Evolutionary conservation across 306 rosid genomes (phyloP), one percentile per base, ranked within the genome.

Genomic region (Castanea crenata): DNA sequence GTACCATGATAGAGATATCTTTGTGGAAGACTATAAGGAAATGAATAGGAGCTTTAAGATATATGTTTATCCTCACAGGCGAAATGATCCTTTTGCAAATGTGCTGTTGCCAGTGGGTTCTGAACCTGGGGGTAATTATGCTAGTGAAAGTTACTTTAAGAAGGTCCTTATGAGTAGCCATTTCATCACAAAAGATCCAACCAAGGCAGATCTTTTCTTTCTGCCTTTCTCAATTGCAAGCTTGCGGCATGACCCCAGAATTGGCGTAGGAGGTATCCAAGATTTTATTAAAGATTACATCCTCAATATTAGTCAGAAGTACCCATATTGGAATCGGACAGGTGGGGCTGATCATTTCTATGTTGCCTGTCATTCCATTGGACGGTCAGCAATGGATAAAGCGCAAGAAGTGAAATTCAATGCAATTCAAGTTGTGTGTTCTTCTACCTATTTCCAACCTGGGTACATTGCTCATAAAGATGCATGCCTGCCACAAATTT

Each of bases 81-180:
- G 70, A 74, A 77, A 81, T 31, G 91, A 92, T 65, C 89, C 96
- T 59, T 90, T 90, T 85, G 94, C 92, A 62, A 91, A 91, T 4
- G 94, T 85, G 76, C 87, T 94, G 38, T 73, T 92, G 83, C 91
- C 94, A 12, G 88, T 83, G 73, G 80, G 85, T 69, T 75, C 51
- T 35, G 90, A 90, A 78, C 97, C 98, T 1, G 70, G 83, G n/a
- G 94, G 98, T 58, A 92, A 94, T 63, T 94, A 94, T 75, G 97
- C 98, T 27, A 94, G 98, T 74, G 98, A 94, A 78, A 88, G 97
- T 83, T 94, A 88, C 91, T 92, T 92, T 80, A 94, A 94, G 76
- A 89, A 79, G 64, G 84, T 74, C 69, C 92, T 94, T 10, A 64
- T 82, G 81, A 85, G 84, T 71, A 92, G 97, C 72, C 92, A 76